Evolutionary conservation across 306 rosid genomes (phyloP).

Genomic region (Trifolium subterraneum): DNA sequence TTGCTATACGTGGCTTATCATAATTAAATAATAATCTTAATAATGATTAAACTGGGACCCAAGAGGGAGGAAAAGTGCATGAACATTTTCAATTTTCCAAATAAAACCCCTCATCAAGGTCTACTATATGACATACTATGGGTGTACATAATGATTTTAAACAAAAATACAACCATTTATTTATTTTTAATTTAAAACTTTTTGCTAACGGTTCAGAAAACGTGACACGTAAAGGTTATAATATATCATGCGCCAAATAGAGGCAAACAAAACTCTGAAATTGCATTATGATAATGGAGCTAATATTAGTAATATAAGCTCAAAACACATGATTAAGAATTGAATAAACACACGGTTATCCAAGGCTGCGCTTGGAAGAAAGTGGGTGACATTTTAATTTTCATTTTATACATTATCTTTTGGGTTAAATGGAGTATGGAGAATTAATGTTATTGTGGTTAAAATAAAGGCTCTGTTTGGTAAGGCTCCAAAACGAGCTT

Average conservation of each 20-base stretch:
- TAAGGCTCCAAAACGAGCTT: no score
- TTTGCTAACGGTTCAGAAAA: constrained; percentile 11
- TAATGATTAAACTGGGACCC: constrained; percentile 33
- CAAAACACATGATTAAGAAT: not conserved
- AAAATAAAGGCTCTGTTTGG: constrained; percentile 1
- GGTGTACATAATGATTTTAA: constrained; percentile 16
- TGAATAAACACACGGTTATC: not conserved
- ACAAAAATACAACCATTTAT: constrained; percentile 1
- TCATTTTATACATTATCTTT: constrained; percentile 3
- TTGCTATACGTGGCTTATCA: not conserved
- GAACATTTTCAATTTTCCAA: not conserved
- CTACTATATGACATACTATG: constrained; percentile 3
- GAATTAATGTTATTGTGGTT: not conserved
- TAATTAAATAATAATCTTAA: constrained; percentile 20
- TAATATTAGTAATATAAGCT: not conserved
- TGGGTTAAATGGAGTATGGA: not conserved
- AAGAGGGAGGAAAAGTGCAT: not conserved
- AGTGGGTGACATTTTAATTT: not conserved
- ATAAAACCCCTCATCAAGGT: not conserved
- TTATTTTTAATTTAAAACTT: not conserved
- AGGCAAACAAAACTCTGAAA: constrained; percentile 20
- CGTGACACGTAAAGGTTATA: not conserved
- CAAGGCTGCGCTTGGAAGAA: not conserved
- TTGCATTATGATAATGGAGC: constrained; percentile 5
- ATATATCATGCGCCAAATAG: constrained; percentile 27